Evolutionary conservation across 2,329 filamentous ascomycete genomes (phyloP), one percentile per base, ranked within the genome.

Genomic region (Exophiala phaeomuriformis): DNA sequence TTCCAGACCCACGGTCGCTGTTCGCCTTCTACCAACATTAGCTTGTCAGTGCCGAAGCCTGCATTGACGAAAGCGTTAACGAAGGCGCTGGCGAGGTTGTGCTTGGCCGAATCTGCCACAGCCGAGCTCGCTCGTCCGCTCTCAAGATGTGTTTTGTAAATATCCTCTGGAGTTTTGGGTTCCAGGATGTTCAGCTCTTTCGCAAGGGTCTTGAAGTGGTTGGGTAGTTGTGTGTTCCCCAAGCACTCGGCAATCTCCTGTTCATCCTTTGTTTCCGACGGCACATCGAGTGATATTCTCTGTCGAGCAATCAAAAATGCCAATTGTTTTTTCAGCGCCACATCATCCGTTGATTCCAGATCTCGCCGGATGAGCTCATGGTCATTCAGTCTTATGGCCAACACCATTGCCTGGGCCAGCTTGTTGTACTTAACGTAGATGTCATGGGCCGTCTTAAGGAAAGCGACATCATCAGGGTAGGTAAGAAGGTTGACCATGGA

Each of bases 1-100:
- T 97, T 98, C 89, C 90, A 98, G 3, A 98, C 88, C 91, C 93
- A 98, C 59, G 86, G 88, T 64, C 86, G 84, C 75, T 95, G 94
- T 59, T 90, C 85, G 55, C 88, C 85, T 19, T 93, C 86, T 40
- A 89, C 85, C 53, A 97, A 77, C 91, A 98, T 96, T 82, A 98
- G 86, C 77, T 96, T 97, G 71, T 98, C 93, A 53, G 90, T 87
- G 41, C 90, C 88, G 64, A 90, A 98, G 32, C 93, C 93, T 49
- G 93, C 90, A 64, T 98, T 98, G 58, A 93, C 90, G 65, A 98
- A 97, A 0, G 87, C 88, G 66, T 98, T 98, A 60, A 98, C 94
- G 63, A 98, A 97, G 3, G 86, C 90, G 50, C 91, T 93, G 5
- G 93, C 90, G 56, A 98, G 79, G 66, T 98, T 98, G 75, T 98